Evolutionary conservation across 306 rosid species (phyloP), one percentile per base, ranked within the genome.

Genomic region (Nissolia schottii): DNA sequence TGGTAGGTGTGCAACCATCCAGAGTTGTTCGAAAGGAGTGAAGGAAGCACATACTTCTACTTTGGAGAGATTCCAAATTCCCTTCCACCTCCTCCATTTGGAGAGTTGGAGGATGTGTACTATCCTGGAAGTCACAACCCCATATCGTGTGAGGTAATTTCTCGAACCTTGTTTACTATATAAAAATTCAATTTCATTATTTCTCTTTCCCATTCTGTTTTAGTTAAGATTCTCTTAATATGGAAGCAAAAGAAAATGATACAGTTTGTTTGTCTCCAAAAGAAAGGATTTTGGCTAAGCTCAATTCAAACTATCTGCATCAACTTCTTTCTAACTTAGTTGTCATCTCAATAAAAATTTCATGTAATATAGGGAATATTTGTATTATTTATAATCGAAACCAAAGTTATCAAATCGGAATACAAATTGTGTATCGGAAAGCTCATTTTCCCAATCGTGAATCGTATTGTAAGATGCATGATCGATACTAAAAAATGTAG

Each of bases 1-100:
- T 87, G 83, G 48, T 74, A 91, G 97, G 97, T 91, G 15, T 91
- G 97, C 85, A 91, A 91, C 80, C 97, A 91, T 80, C 97, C 97
- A 9, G 97, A 91, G 78, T 81, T 89, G 86, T 91, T 91, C 35
- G 96, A 91, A 78, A 91, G 97, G 79, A 87, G 80, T 18, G 96
- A 91, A 75, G 97, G 97, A 82, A 87, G 82, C 77, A 84, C 90
- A 7, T 91, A 77, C 87, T 80, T 89, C 11, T 80, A 84, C 83
- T 91, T 91, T 59, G 88, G 90, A 29, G 86, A 84, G 77, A 77
- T 91, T 50, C 87, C 96, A 46, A 85, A 87, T 82, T 70, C 96
- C 72, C 96, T 91, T 72, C 77, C 81, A 75, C 93, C 92, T 7
- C 87, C 96, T 38, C 97, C 93, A 43, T 91, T 91, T 82, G 96